A percentile compares a stretch with the other conserved stretches of the same genome.
Conservation (phyloP, 805 yeast genomes). For the Candida methanosorbosa region DNA sequence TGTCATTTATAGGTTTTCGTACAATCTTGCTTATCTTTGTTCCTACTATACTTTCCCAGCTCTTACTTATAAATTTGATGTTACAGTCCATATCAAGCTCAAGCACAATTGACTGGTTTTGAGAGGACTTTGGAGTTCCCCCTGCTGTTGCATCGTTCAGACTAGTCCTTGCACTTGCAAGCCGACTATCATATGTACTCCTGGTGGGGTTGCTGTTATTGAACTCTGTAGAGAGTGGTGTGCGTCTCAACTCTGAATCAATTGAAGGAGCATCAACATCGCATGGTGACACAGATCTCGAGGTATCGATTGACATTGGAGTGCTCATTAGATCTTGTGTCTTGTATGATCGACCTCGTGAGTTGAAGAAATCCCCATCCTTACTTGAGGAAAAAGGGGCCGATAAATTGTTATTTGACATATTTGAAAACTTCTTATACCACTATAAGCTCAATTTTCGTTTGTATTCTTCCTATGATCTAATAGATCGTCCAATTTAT, state of each 20-base stretch:
- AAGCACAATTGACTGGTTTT: constrained; percentile 68
- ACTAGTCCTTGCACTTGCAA: background rate
- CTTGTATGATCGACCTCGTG: background rate
- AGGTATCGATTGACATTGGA: background rate
- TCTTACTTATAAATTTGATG: constrained; percentile 62
- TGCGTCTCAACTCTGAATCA: constrained; percentile 1
- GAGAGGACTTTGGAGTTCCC: constrained; percentile 64
- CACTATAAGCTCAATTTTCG: too few relatives aligned
- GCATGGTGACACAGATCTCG: constrained; percentile 2
- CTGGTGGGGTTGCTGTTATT: background rate
- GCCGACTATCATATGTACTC: constrained; percentile 5
- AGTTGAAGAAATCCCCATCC: background rate
- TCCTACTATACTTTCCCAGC: constrained; percentile 77
- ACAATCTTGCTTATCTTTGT: constrained; percentile 48
- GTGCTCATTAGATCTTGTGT: background rate
- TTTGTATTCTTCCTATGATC: too few relatives aligned
- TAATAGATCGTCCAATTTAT: too few relatives aligned
- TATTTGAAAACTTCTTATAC: too few relatives aligned
- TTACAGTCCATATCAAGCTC: constrained; percentile 77
- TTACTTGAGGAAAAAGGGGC: background rate
- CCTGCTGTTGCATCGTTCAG: constrained; percentile 34
- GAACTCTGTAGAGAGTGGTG: background rate
- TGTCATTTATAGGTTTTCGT: constrained; percentile 46
- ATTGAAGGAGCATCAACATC: background rate
- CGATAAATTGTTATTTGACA: too few relatives aligned